A percentile compares a stretch with the other conserved stretches of the same genome.
Conservation (phyloP, 768 basidiomycete species). For the Boletus tomentosulus region DNA sequence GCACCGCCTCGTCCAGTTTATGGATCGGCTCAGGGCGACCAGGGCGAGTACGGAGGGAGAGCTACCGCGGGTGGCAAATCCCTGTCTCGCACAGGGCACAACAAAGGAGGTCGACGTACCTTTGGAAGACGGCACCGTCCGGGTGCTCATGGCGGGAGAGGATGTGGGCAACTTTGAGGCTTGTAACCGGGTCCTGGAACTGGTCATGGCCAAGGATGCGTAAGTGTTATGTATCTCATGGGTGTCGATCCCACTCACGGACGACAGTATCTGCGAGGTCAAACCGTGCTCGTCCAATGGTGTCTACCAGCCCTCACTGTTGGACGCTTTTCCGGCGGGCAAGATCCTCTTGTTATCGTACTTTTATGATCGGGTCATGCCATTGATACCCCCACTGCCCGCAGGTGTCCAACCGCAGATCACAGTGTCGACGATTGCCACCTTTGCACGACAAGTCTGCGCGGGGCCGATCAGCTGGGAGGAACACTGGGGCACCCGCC, state of each 20-base stretch:
- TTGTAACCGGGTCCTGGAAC: slow-evolving; percentile 76
- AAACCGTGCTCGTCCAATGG: slow-evolving; percentile 98
- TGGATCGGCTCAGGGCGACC: no score
- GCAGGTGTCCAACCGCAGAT: slow-evolving; percentile 29
- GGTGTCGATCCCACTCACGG: background rate
- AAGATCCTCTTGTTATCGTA: slow-evolving; percentile 91
- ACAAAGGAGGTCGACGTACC: slow-evolving; percentile 60
- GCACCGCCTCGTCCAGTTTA: no score
- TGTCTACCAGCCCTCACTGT: slow-evolving; percentile 91
- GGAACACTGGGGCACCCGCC: slow-evolving; percentile 42
- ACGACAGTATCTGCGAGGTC: slow-evolving; percentile 69
- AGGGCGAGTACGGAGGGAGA: no score
- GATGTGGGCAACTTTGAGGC: slow-evolving; percentile 81
- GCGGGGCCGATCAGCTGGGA: slow-evolving; percentile 59
- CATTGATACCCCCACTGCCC: slow-evolving; percentile 48
- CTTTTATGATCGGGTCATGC: slow-evolving; percentile 92
- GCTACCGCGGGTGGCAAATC: no score
- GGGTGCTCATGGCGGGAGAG: slow-evolving; percentile 83
- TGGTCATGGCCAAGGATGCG: slow-evolving; percentile 95
- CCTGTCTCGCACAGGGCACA: slow-evolving; percentile 75
- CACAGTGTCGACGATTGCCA: slow-evolving; percentile 55
- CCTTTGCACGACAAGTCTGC: slow-evolving; percentile 71
- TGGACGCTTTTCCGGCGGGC: slow-evolving; percentile 83
- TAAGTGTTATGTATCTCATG: slow-evolving; percentile 35
- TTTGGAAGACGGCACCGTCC: slow-evolving; percentile 41